Evolutionary conservation across 768 basidiomycete species (phyloP).

Genomic region (Psilocybe tampanensis): DNA sequence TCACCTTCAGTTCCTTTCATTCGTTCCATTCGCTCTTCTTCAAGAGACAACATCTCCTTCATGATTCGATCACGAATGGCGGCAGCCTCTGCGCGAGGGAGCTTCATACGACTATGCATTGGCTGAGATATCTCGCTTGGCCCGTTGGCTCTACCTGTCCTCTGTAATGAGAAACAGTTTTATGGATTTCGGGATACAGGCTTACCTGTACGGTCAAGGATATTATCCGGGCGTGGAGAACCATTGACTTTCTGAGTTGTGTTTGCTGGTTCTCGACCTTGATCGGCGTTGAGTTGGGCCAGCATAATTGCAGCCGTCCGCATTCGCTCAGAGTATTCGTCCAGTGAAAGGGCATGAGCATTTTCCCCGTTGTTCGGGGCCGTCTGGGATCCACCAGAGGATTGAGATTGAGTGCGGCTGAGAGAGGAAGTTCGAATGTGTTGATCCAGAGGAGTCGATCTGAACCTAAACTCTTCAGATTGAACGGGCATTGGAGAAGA

Average conservation of each 20-base stretch:
- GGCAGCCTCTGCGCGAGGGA: conserved; percentile 82
- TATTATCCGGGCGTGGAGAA: conserved; percentile 19
- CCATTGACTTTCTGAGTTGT: conserved; percentile 21
- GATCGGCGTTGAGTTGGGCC: conserved; percentile 88
- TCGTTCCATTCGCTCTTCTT: conserved; percentile 94
- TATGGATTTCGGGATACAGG: not conserved
- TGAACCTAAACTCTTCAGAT: conserved; percentile 22
- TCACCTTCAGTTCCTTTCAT: conserved; percentile 82
- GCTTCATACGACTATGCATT: conserved; percentile 58
- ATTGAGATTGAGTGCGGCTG: conserved; percentile 15
- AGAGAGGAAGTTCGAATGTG: conserved; percentile 16
- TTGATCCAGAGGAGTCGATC: conserved; percentile 10
- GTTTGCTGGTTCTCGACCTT: conserved; percentile 51
- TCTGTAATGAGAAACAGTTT: not conserved
- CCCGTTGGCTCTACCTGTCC: conserved; percentile 14
- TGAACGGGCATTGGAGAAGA: conserved; percentile 48
- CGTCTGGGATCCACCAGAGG: conserved; percentile 10
- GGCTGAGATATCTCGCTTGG: conserved; percentile 28
- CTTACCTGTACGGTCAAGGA: conserved; percentile 21
- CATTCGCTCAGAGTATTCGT: conserved; percentile 99
- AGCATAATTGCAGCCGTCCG: conserved; percentile 98
- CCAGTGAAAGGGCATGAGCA: conserved; percentile 66
- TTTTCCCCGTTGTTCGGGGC: conserved; percentile 17
- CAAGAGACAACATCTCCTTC: conserved; percentile 96
- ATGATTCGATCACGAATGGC: conserved; percentile 95